phyloP scores from a whole-genome alignment of 2,329 filamentous ascomycete species.

The Fusarium verrucosum region DNA sequence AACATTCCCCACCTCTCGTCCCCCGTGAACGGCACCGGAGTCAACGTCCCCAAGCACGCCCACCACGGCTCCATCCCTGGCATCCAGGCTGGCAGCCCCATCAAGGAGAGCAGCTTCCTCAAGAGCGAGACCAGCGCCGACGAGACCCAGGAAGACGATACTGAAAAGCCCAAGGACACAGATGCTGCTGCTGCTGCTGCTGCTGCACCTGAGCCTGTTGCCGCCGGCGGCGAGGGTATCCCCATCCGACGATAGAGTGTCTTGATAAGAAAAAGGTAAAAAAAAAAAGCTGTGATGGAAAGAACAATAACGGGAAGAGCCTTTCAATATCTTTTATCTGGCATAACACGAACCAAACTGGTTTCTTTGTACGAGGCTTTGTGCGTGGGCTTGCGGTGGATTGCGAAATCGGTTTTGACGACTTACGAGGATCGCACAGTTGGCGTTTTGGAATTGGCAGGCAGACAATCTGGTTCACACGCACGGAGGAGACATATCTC shows the following conservation, averaged over 20 bases:
- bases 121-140: constrained; percentile 82
- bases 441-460: constrained; percentile 45
- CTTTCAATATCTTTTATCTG: constrained; percentile 1
- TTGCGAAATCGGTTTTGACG: constrained; percentile 41
- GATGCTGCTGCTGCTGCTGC: constrained; percentile 25
- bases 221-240: constrained; percentile 56
- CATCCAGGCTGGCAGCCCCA: constrained; percentile 76
- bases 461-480: constrained; percentile 42
- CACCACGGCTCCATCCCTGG: constrained; percentile 56
- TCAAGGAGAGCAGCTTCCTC: constrained; percentile 90
- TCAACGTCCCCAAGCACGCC: constrained; percentile 51
- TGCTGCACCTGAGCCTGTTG: constrained; percentile 30
- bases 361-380: constrained; percentile 28
- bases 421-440: constrained; percentile 45
- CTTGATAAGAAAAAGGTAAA: background rate
- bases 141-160: constrained; percentile 49
- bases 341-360: constrained; percentile 19
- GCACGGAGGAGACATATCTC: constrained; percentile 37
- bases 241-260: constrained; percentile 67
- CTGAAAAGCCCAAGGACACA: constrained; percentile 54
- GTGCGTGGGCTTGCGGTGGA: constrained; percentile 30
- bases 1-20: constrained; percentile 91
- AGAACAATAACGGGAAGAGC: background rate
- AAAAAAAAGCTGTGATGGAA: constrained; percentile 5
- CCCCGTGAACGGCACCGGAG: constrained; percentile 57